These are phyloP conservation scores for Laguncularia racemosa DNA, from an alignment of 345 rosid species.

Conservation along the genomic window DNA sequence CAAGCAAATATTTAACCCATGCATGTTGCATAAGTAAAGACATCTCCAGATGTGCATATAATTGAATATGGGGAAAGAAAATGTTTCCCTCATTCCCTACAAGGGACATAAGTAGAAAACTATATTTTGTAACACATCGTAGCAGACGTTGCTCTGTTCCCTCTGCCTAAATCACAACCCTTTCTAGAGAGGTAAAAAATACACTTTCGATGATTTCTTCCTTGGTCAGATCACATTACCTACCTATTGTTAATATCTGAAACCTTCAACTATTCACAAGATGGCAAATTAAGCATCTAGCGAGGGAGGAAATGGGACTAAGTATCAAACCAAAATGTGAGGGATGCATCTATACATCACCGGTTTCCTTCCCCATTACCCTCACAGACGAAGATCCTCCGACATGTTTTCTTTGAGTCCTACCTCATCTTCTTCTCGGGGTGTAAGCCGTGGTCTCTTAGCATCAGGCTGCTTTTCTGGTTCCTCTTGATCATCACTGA, in stretches of 20 bases:
- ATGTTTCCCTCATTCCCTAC: too few species aligned
- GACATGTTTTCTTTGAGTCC: constrained; percentile 11
- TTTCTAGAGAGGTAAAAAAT: too few species aligned
- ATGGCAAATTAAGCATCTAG: constrained; percentile 4
- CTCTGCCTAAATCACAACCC: too few species aligned
- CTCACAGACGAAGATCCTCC: constrained; percentile 23
- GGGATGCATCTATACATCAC: not conserved
- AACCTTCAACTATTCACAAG: constrained; percentile 6
- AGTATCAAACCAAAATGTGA: too few species aligned
- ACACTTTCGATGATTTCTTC: not conserved
- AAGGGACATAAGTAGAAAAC: too few species aligned
- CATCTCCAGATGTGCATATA: too few species aligned
- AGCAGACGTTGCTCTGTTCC: too few species aligned
- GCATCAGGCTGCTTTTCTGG: constrained; percentile 38
- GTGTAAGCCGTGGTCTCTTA: constrained; percentile 45
- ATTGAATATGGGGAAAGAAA: too few species aligned
- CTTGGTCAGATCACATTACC: not conserved
- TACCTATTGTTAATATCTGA: not conserved
- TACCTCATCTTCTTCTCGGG: constrained; percentile 21
- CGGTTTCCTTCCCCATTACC: constrained; percentile 1
- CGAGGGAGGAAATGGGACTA: not conserved
- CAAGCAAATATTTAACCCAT: too few species aligned
- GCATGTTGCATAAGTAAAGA: too few species aligned
- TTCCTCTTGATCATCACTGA: constrained; percentile 8
- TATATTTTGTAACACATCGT: too few species aligned